Conservation (phyloP, 768 basidiomycete species). For the Pisolithus sp. region DNA sequence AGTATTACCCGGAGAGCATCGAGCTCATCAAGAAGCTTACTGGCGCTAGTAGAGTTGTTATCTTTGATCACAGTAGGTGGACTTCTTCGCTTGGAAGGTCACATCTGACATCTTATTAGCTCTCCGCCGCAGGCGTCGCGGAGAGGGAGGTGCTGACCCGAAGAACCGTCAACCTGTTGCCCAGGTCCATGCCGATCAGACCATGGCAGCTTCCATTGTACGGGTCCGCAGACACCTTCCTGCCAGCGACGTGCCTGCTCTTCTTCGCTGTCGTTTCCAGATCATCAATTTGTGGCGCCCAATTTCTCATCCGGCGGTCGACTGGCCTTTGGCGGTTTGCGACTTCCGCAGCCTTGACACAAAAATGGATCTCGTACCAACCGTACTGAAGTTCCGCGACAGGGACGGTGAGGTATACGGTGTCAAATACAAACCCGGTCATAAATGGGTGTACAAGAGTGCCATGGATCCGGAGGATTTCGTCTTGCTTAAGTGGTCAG, state of each 20-base stretch:
- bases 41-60: slow-evolving; percentile 32
- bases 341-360: slow-evolving; percentile 40
- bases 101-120: slow-evolving; percentile 21
- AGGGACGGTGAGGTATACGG: slow-evolving; percentile 38
- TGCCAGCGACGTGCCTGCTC: slow-evolving; percentile 29
- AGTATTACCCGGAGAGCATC: slow-evolving; percentile 36
- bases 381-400: slow-evolving; percentile 35
- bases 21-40: slow-evolving; percentile 34
- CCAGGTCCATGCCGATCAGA: slow-evolving; percentile 55
- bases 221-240: slow-evolving; percentile 42
- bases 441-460: slow-evolving; percentile 41
- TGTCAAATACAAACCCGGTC: slow-evolving; percentile 33
- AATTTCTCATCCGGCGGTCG: slow-evolving; percentile 37
- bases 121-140: slow-evolving; percentile 36
- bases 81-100: background rate
- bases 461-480: slow-evolving; percentile 41
- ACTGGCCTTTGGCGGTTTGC: slow-evolving; percentile 44
- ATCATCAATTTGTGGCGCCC: slow-evolving; percentile 54
- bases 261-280: slow-evolving; percentile 42
- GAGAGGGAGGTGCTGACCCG: slow-evolving; percentile 29
- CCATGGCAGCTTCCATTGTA: slow-evolving; percentile 27
- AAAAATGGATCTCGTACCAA: slow-evolving; percentile 32
- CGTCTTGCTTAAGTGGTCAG: slow-evolving; percentile 48
- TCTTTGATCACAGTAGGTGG: slow-evolving; percentile 38
- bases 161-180: slow-evolving; percentile 41